Evolutionary conservation across 352 stramenopile species (phyloP), one percentile per base, ranked within the genome.

Genomic region (Phytophthora macrochlamydospora): DNA sequence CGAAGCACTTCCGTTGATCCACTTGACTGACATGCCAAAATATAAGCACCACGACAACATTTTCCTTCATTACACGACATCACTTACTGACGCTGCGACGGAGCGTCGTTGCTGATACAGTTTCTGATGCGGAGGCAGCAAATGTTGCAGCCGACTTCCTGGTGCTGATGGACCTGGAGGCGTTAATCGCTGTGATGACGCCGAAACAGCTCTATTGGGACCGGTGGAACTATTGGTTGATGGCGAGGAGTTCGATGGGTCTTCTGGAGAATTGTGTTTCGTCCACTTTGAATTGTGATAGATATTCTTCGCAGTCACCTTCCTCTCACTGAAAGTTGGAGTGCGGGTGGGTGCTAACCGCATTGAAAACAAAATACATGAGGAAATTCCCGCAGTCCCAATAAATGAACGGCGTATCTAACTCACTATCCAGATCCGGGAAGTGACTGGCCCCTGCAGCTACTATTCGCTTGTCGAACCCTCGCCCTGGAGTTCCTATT

Each of bases 211-310:
- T 38, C 67, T 56, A 57, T 64, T 75, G 38, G 28, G 6, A 53
- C 61, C 37, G 50, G 32, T 14, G 31, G 29, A 5, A 38, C 44
- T 32, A 33, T 60, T 57, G 5, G 51, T 18, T 52, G 38, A 59
- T 62, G 62, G 52, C 35, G 51, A 37, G 12, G 45, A 57, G 24
- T 42, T 54, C 7, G 53, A 32, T 46, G 49, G 29, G 14, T 61
- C 52, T 29, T 85, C 73, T 0, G 66, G 56, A 4, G 65, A 56
- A 0, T 55, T 66, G 37, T 81, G 76, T 65, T 87, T 90, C 24
- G 70, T 73, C 81, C 71, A 88, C 0, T 70, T 59, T 33, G 87
- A 46, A 37, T 85, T 83, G 46, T 89, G 75, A 38, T 72, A 65
- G 51, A 83, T 72, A 8, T 65, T 64, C 9, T 69, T 67, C 18